phyloP scores from a whole-genome alignment of 345 rosid species.

The Trapa incisa region DNA sequence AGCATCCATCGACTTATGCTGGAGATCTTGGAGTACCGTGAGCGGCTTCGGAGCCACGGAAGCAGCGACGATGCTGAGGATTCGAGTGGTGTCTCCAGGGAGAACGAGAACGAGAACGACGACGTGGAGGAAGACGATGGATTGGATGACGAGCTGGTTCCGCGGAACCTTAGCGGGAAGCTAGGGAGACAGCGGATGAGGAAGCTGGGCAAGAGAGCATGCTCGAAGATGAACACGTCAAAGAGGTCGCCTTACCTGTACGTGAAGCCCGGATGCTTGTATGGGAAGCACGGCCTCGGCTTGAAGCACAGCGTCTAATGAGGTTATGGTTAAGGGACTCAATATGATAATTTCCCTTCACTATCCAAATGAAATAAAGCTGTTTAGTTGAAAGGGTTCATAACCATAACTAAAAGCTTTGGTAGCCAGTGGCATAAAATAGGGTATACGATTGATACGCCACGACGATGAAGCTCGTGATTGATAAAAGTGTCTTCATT shows the following conservation, averaged over 20 bases:
- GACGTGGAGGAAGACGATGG: constrained; percentile 20
- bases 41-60: no score
- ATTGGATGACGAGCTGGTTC: constrained; percentile 35
- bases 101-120: constrained; percentile 15
- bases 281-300: constrained; percentile 31
- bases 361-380: background rate
- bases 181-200: constrained; percentile 33
- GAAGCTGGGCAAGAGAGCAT: constrained; percentile 33
- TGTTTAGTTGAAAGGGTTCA: no score
- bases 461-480: background rate
- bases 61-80: constrained; percentile 1
- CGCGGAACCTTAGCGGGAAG: constrained; percentile 22
- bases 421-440: background rate
- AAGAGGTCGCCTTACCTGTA: constrained; percentile 21
- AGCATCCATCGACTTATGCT: constrained; percentile 1
- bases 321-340: background rate
- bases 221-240: constrained; percentile 21
- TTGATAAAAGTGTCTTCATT: no score
- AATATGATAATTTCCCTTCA: background rate
- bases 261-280: constrained; percentile 23
- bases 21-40: background rate
- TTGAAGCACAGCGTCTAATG: constrained; percentile 19
- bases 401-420: no score
- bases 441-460: background rate
- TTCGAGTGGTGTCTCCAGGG: background rate